Base-by-base conservation (phyloP, 805 yeast species). In the Kodamaea kakaduensis region DNA sequence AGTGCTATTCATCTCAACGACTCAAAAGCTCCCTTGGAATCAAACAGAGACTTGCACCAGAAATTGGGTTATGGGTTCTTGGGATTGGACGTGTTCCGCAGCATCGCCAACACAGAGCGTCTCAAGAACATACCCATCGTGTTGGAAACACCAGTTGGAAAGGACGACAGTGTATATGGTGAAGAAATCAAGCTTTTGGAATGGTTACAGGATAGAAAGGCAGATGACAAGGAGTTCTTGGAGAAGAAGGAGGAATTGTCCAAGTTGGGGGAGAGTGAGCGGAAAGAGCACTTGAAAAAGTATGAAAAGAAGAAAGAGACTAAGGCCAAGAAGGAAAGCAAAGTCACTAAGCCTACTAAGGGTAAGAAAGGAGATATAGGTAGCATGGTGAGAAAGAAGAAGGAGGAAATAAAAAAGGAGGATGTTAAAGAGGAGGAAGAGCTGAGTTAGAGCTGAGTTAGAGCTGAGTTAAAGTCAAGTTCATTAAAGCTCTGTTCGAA, bases 11-110 rank as follows among this genome's bases (percentile, higher is more conserved):
- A 93, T 61, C 61, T 93, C 38, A 93, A 93, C 54, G 98, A 93
- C 55, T 90, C 97, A 6, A 89, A 90, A 61, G 94, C 95, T 3
- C 97, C 97, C 2, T 57, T 85, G 27, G 93, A 82, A 2, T 88
- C 95, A 16, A 86, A 86, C 49, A 72, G 95, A 43, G 98, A 93
- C 58, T 71, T 90, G 36, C 98, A 93, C 56, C 95, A 93, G 54
- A 77, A 79, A 41, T 61, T 93, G 24, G 98, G 98, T 1, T 69
- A 76, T 45, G 98, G 98, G 0, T 93, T 85, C 50, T 52, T 93
- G 30, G 96, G 96, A 0, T 65, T 93, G 30, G 96, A 90, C 46
- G 77, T 81, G 9, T 93, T 93, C 57, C 66, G 95, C 45, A 60
- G 78, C 17, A 60, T 90, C 34, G 86, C 94, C 44, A 87, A 88